Base-by-base conservation (phyloP, 495 filamentous ascomycete genomes). In the Neurospora sp. region DNA sequence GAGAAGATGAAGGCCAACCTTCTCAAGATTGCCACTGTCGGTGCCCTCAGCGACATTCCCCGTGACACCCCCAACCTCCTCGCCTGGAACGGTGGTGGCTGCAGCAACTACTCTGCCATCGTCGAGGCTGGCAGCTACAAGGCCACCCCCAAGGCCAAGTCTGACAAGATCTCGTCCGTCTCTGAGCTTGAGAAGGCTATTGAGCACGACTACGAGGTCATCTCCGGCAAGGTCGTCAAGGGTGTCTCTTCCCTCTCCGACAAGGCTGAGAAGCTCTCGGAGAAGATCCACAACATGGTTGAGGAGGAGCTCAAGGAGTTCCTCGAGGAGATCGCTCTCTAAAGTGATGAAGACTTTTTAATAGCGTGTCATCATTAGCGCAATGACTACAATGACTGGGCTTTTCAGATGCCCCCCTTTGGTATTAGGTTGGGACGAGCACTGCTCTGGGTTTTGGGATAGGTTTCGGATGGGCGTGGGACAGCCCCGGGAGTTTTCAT, bases 61-160 rank as follows among this genome's bases (percentile, higher is more conserved):
- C 84, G 82, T 20, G 90, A 93, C 83, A 98, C 96, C 75, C 89
- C 89, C 75, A 87, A 93, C 85, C 81, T 98, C 75, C 94, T 99
- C 70, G 95, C 95, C 82, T 99, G 96, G 95, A 99, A 99, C 87
- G 96, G 96, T 82, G 96, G 94, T 85, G 96, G 96, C 76, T 91
- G 89, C 76, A 88, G 87, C 82, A 98, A 99, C 90, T 96, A 93
- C 87, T 88, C 88, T 76, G 86, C 92, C 74, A 98, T 99, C 77
- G 85, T 98, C 77, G 81, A 88, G 83, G 85, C 88, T 83, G 84
- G 93, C 84, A 84, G 88, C 77, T 92, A 91, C 83, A 78, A 76
- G 76, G 81, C 78, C 69, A 78, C 83, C 75, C 73, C 78, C 70
- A 80, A 78, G 72, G 74, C 80, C 38, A 77, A 78, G 46, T 77